Conservation (phyloP, 2,329 filamentous ascomycete species). For the Botryotinia globosa region DNA sequence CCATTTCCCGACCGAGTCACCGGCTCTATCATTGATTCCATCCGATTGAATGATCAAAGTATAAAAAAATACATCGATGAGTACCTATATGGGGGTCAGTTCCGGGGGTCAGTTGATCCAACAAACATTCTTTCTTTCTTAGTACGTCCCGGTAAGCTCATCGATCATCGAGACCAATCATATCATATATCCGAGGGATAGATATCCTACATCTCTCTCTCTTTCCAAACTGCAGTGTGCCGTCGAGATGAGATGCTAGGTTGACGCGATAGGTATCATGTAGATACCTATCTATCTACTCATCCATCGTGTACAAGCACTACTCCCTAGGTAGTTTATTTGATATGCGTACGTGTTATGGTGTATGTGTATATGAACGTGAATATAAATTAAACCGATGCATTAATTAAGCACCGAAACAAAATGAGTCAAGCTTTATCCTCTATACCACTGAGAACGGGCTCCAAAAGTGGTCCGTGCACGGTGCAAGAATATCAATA, state of each 20-base stretch:
- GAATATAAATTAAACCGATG: not conserved
- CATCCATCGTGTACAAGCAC: not conserved
- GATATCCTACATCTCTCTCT: not conserved
- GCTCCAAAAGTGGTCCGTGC: too few relatives aligned
- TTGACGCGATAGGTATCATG: not conserved
- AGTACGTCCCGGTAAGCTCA: not conserved
- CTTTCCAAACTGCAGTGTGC: not conserved
- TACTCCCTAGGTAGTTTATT: too few relatives aligned
- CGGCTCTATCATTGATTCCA: not conserved
- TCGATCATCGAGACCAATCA: not conserved
- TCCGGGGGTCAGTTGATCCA: conserved; percentile 2
- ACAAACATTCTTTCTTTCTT: not conserved
- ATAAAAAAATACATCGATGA: not conserved
- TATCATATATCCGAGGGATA: not conserved
- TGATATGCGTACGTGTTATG: not conserved
- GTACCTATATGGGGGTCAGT: not conserved
- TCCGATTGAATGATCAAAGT: conserved; percentile 16
- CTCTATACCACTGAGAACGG: too few relatives aligned
- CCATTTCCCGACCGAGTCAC: conserved; percentile 14
- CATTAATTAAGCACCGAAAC: not conserved
- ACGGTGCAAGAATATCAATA: too few relatives aligned
- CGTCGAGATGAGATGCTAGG: not conserved
- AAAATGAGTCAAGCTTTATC: conserved; percentile 2
- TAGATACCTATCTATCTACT: not conserved
- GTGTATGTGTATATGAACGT: too few relatives aligned